Base-by-base conservation (phyloP, 140 eudicot species). In the Flaveria floridana region DNA sequence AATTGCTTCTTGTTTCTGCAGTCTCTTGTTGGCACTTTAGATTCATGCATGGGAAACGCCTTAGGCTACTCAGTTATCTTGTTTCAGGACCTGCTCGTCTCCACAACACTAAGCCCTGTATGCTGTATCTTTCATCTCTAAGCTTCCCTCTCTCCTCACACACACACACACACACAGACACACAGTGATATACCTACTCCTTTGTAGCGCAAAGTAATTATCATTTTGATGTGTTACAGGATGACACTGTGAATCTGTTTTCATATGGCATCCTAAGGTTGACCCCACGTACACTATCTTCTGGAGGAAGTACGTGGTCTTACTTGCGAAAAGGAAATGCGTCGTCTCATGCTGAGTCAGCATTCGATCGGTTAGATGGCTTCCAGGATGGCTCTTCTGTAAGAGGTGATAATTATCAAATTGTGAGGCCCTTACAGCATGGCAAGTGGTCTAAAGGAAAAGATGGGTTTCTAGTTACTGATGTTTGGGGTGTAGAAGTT, bases 391-490 rank as follows among this genome's bases (percentile, higher is more conserved):
- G 85, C 48, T 75, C 89, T 47, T 81, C 85, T 16, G 71, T 42
- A 68, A 83, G 91, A 79, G 81, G 78, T 80, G 82, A 74, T 57
- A 86, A 76, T 65, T 77, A 80, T 73, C 84, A 80, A 26, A 57
- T 88, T 6, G 75, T 86, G 75, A 88, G 96, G 82, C 97, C 99
- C n/a, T 82, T 90, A 70, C 95, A 87, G 82, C 82, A 75, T 79
- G 85, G 81, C 76, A 91, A 88, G 75, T 94, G 99, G 99, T 85
- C 92, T 25, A 94, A 83, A 76, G 99, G 99, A 77, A 94, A 94
- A 78, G 97, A 88, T 79, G 99, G 99, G 16, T 94, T 94, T 80
- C 96, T 94, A 55, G 88, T 82, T 53, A 84, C 95, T 55, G 87
- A 94, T 81, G 80, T 73, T 56, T 84, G 95, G 96, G 94, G 87